Percentiles rank a stretch among this genome's conserved stretches.
These are phyloP conservation scores for Hibiscus syriacus DNA, from an alignment of 345 rosid species.

Conservation along the genomic window DNA sequence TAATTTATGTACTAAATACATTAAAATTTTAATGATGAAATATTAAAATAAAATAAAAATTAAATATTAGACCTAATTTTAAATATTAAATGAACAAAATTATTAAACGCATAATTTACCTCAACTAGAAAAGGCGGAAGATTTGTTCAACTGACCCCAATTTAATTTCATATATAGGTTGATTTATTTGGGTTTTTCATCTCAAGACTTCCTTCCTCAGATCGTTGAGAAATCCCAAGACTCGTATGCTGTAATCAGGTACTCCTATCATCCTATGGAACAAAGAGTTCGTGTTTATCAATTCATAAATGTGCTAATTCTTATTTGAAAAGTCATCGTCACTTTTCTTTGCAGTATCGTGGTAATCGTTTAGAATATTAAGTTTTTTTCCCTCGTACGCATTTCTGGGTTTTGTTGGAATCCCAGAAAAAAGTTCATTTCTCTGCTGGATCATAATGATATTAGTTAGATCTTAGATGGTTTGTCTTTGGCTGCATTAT, in stretches of 20 bases:
- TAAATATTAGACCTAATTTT: too few relatives aligned
- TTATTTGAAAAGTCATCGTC: neutral
- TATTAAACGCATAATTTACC: too few relatives aligned
- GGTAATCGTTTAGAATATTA: neutral
- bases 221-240: slow-evolving; percentile 14
- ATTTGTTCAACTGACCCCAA: neutral
- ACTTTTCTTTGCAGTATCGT: neutral
- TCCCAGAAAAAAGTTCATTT: neutral
- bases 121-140: neutral
- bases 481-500: neutral
- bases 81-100: too few relatives aligned
- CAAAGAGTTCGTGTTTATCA: neutral
- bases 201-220: neutral
- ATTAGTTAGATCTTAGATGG: slow-evolving; percentile 6
- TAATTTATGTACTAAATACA: too few relatives aligned
- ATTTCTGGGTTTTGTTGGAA: neutral
- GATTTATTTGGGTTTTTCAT: neutral
- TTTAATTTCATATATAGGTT: neutral
- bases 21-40: too few relatives aligned
- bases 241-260: slow-evolving; percentile 27
- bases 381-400: neutral
- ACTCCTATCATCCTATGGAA: neutral
- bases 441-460: slow-evolving; percentile 18
- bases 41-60: too few relatives aligned
- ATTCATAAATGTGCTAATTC: neutral